A percentile compares a stretch with the other conserved stretches of the same genome.
Conservation (phyloP, 2,329 filamentous ascomycete genomes). For the Epichloe gansuensis region DNA sequence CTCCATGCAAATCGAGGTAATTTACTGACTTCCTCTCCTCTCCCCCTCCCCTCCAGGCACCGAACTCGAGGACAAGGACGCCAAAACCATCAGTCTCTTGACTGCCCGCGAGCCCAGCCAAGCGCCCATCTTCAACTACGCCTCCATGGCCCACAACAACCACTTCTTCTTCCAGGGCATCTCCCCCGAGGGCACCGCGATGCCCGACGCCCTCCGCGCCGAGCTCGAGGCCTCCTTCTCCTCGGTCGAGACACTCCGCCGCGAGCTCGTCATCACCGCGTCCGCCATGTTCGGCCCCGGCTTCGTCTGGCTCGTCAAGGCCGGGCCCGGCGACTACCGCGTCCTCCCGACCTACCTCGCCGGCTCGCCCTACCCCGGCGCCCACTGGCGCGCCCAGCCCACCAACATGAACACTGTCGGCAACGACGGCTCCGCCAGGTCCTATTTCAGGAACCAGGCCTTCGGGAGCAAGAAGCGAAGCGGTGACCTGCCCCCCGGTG, state of each 20-base stretch:
- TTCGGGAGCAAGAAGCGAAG: conserved; percentile 16
- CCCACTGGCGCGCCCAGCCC: conserved; percentile 62
- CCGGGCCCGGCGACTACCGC: conserved; percentile 36
- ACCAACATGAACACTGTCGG: conserved; percentile 57
- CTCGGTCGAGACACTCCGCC: conserved; percentile 67
- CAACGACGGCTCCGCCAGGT: conserved; percentile 22
- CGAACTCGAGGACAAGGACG: conserved; percentile 44
- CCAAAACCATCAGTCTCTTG: conserved; percentile 57
- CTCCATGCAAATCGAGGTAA: no score
- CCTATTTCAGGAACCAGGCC: conserved; percentile 27
- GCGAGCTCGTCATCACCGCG: conserved; percentile 69
- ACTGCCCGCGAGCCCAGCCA: conserved; percentile 66
- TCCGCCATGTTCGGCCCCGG: conserved; percentile 91
- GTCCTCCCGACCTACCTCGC: conserved; percentile 85
- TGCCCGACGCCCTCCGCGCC: conserved; percentile 41
- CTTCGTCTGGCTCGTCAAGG: conserved; percentile 86
- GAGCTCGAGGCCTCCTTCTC: conserved; percentile 62
- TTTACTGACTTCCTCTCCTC: no score
- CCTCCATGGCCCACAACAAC: conserved; percentile 92
- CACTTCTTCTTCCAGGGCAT: conserved; percentile 62
- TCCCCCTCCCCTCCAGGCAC: conserved; percentile 36
- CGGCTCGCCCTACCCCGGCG: conserved; percentile 74
- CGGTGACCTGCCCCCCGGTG: conserved; percentile 46
- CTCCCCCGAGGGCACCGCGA: conserved; percentile 30
- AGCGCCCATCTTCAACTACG: conserved; percentile 85